Evolutionary conservation across 1,284 basidiomycete genomes (phyloP), one percentile per base, ranked within the genome.

Genomic region (Sparassis latifolia): DNA sequence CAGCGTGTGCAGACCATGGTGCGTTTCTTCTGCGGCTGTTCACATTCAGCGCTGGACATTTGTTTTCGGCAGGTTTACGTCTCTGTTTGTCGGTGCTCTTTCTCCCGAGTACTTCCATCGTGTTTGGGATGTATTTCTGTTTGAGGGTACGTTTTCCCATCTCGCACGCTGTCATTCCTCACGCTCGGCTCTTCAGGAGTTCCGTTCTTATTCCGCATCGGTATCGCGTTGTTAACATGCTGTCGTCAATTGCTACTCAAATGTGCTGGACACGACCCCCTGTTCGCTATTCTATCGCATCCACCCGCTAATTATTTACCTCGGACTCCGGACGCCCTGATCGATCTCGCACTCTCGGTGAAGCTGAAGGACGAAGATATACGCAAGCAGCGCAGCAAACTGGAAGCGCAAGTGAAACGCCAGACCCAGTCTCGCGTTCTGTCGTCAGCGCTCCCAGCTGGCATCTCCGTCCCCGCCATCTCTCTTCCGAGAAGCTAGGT

Each of bases 61-160:
- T 39, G n/a, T 5, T 3, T 41, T 1, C 20, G 4, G 3, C n/a
- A 86, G 84, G 84, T 86, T 89, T 55, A 76, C 78, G 1, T 77
- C 79, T 9, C 64, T 95, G 32, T 96, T 93, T 57, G 82, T 85
- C 3, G 82, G 85, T 5, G 77, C 79, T 2, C 74, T 97, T n/a
- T 90, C 94, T 0, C 74, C 78, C 47, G 82, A 87, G 2, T 86
- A 86, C 51, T 69, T 91, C 28, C 77, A 89, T 50, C 77, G 93
- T 12, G 77, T 93, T 3, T 92, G 92, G 85, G 94, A 97, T 63
- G 69, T 94, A 3, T 92, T 96, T 63, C 72, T 97, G 35, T 86
- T 81, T 52, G 92, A 95, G 70, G 92, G 90, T 91, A 57, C 3
- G 56, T 42, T 28, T 30, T 3, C 12, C 10, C 40, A 37, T 37